Evolutionary conservation across 805 yeast genomes (phyloP), one percentile per base, ranked within the genome.

Genomic region (Candida sakaeoensis): DNA sequence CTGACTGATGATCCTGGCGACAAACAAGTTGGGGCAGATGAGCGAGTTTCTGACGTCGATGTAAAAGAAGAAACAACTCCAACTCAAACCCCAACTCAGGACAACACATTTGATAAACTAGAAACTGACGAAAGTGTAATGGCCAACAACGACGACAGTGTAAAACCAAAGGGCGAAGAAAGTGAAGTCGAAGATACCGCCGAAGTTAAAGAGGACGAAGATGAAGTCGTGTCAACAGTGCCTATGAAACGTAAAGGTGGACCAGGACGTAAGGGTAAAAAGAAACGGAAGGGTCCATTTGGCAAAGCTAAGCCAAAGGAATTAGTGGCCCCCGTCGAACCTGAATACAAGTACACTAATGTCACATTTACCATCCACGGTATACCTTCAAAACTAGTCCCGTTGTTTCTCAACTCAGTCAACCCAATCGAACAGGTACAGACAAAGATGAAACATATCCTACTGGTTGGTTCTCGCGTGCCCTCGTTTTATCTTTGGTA

Each of bases 401-500:
- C 84, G 6, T 74, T 88, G 8, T 61, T 89, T 26, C 57, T 70
- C 27, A 77, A 86, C 50, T 80, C 95, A 58, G 81, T 85, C 29
- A 66, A 74, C 26, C 74, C 79, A 2, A 51, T 68, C 12, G 77
- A 75, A 2, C 68, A 74, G 13, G 91, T 82, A 0, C 75, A 72
- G 36, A 59, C 62, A 13, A 61, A 70, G 14, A 88, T 91, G 96
- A 68, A 70, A 28, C 63, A 70, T 8, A 74, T 82, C 3, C 57
- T 88, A 40, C 64, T 67, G 12, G 64, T 60, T 14, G 95, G 96
- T 1, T 67, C 69, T 1, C 70, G 88, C 42, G 61, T 79, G 3
- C 64, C 82, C 5, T 76, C 76, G 24, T 77, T 78, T 49, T 75
- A 83, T 54, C 64, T 88, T 15, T 89, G 96, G 96, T 86, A 82